Conservation (phyloP, 2,329 filamentous ascomycete genomes). For the Chalaropsis ovoidea region DNA sequence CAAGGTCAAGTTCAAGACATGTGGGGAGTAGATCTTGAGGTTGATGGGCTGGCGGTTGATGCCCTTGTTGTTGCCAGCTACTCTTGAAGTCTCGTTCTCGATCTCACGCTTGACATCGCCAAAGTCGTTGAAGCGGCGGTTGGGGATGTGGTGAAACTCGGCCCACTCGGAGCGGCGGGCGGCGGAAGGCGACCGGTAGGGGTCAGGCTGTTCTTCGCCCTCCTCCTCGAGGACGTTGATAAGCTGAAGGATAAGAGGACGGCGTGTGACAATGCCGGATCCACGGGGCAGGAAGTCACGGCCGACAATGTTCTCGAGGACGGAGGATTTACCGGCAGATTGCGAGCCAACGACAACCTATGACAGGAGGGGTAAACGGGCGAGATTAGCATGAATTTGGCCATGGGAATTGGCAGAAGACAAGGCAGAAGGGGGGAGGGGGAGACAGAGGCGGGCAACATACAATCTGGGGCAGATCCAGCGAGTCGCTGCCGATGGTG, state of each 20-base stretch:
- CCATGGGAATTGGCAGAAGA: neutral
- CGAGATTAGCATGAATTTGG: constrained; percentile 27
- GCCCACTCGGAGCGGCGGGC: constrained; percentile 65
- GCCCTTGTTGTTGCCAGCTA: constrained; percentile 89
- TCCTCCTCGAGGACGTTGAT: constrained; percentile 87
- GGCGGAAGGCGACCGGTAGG: constrained; percentile 68
- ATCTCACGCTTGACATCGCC: constrained; percentile 90
- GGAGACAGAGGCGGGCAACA: constrained; percentile 32
- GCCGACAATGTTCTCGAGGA: constrained; percentile 97
- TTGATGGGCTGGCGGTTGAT: constrained; percentile 98
- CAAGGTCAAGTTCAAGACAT: constrained; percentile 90
- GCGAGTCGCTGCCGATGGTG: constrained; percentile 96
- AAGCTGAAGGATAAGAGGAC: constrained; percentile 90
- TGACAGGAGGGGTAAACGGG: constrained; percentile 23
- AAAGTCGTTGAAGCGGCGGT: constrained; percentile 83
- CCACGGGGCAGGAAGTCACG: constrained; percentile 93
- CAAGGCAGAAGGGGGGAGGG: constrained; percentile 23
- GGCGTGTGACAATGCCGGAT: constrained; percentile 88
- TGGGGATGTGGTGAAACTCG: constrained; percentile 91
- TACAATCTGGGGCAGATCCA: constrained; percentile 97
- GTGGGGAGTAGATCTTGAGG: constrained; percentile 93
- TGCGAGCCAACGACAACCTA: constrained; percentile 97
- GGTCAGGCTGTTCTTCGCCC: constrained; percentile 55
- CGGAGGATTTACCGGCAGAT: constrained; percentile 95
- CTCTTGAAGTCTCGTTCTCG: constrained; percentile 88